These are phyloP conservation scores for Colletotrichum tanaceti DNA, from an alignment of 2,329 filamentous ascomycete genomes.

Conservation along the genomic window DNA sequence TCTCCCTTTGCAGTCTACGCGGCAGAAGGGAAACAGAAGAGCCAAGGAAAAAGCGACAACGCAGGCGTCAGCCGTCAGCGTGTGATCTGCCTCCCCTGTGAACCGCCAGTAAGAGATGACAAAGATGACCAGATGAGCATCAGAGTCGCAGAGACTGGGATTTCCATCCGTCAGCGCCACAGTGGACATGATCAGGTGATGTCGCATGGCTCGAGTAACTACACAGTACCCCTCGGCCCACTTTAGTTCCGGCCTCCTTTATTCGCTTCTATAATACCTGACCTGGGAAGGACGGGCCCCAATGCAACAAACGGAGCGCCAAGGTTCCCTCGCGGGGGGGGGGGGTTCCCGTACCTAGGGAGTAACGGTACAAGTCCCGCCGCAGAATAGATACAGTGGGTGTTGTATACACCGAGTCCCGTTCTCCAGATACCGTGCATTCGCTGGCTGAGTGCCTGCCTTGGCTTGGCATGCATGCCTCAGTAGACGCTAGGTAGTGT, in stretches of 20 bases:
- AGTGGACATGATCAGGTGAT: conserved; percentile 36
- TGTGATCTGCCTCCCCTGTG: background rate
- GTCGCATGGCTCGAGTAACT: conserved; percentile 18
- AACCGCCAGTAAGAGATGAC: conserved; percentile 13
- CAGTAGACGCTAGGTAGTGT: too few relatives aligned
- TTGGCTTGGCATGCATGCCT: background rate
- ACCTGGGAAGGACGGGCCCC: background rate
- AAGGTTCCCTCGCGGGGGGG: too few relatives aligned
- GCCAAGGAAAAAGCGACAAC: background rate
- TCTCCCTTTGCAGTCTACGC: background rate
- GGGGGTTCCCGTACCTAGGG: too few relatives aligned
- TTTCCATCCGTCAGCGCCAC: conserved; percentile 27
- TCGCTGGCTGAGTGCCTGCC: too few relatives aligned
- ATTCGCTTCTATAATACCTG: too few relatives aligned
- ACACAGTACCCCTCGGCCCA: too few relatives aligned
- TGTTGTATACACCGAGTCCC: too few relatives aligned
- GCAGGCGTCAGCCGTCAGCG: background rate
- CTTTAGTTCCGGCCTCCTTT: too few relatives aligned
- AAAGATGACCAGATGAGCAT: conserved; percentile 1
- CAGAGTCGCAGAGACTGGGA: background rate
- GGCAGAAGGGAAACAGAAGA: background rate
- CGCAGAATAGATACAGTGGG: too few relatives aligned
- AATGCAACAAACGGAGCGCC: background rate
- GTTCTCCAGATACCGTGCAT: too few relatives aligned
- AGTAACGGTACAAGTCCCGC: too few relatives aligned